Evolutionary conservation across 2,329 filamentous ascomycete genomes (phyloP).

Genomic region (Didymella sp.): DNA sequence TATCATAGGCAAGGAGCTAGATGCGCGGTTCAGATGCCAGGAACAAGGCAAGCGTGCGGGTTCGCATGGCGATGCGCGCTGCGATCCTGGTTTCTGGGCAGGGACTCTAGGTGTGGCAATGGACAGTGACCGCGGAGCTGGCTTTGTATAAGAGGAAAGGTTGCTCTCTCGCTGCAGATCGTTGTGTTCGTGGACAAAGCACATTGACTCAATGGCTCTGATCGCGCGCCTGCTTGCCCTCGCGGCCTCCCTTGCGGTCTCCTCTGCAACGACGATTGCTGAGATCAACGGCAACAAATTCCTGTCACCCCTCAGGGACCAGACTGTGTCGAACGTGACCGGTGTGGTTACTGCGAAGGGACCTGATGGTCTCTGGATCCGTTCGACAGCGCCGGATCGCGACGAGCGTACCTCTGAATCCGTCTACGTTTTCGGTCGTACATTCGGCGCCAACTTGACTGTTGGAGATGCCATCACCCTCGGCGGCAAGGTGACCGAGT

Average conservation of each 20-base stretch:
- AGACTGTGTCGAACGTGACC: conserved; percentile 64
- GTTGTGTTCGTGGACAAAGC: conserved; percentile 13
- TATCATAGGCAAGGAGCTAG: conserved; percentile 19
- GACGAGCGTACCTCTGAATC: conserved; percentile 68
- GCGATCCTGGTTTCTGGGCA: conserved; percentile 13
- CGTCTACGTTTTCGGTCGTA: conserved; percentile 68
- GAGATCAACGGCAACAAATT: conserved; percentile 74
- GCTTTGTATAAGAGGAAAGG: conserved; percentile 12
- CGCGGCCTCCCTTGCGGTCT: conserved; percentile 25
- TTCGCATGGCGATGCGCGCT: conserved; percentile 6
- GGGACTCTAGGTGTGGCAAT: neutral
- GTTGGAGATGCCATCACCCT: conserved; percentile 70
- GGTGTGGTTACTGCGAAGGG: conserved; percentile 71
- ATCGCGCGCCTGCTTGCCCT: conserved; percentile 27
- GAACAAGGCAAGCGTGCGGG: conserved; percentile 19
- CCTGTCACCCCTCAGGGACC: conserved; percentile 65
- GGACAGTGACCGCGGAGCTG: neutral
- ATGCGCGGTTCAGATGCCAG: conserved; percentile 16
- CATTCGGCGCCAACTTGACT: conserved; percentile 59
- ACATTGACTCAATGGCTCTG: conserved; percentile 22
- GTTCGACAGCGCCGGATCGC: conserved; percentile 64
- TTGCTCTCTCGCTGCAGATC: conserved; percentile 7
- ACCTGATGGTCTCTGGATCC: conserved; percentile 68
- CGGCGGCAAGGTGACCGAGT: conserved; percentile 67
- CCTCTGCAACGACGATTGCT: conserved; percentile 47